Conservation (phyloP, 164 flowering plant species). For the Nymphaea thermarum region DNA sequence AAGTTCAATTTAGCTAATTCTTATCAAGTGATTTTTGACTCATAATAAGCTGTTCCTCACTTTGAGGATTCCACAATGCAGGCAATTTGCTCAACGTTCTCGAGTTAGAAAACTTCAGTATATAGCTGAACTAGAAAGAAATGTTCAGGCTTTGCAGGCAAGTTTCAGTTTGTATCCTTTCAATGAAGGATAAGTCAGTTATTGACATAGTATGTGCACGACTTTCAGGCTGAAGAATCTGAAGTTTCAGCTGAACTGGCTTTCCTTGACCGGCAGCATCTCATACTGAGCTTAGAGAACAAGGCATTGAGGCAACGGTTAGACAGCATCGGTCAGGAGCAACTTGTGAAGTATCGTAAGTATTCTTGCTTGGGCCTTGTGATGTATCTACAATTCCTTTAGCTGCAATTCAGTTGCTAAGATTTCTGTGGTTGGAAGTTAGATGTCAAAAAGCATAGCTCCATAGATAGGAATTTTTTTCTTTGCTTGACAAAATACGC, state of each 20-base stretch:
- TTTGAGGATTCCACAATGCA: conserved; percentile 12
- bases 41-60: background rate
- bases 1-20: background rate
- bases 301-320: conserved; percentile 9
- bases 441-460: too few species aligned
- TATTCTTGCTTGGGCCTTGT: background rate
- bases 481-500: too few species aligned
- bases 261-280: conserved; percentile 6
- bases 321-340: conserved; percentile 7
- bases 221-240: conserved; percentile 6
- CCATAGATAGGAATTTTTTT: too few species aligned
- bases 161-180: background rate
- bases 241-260: conserved; percentile 9
- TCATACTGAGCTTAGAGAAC: conserved; percentile 11
- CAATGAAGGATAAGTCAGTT: background rate
- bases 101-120: conserved; percentile 93
- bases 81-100: conserved; percentile 95
- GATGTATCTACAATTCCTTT: too few species aligned
- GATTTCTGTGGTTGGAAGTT: too few species aligned
- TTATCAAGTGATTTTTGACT: background rate
- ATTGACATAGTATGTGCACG: background rate
- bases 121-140: conserved; percentile 88
- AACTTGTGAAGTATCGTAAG: conserved; percentile 7
- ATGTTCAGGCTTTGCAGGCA: conserved; percentile 45
- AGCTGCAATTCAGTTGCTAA: too few species aligned